These are phyloP conservation scores for Ophioceras dolichostomum DNA, from an alignment of 2,329 filamentous ascomycete species.

Conservation along the genomic window DNA sequence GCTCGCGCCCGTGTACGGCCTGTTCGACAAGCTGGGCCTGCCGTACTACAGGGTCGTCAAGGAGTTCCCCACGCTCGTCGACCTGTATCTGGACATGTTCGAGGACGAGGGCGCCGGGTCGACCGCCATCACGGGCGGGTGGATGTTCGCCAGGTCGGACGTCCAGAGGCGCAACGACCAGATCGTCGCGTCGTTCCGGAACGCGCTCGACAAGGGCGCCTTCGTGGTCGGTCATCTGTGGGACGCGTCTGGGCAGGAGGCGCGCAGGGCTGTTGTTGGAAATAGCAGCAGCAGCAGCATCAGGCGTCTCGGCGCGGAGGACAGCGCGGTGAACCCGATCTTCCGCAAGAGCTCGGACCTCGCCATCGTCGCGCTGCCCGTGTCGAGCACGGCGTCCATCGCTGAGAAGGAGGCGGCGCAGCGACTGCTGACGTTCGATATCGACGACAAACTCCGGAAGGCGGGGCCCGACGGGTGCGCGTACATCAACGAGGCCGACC, in stretches of 20 bases:
- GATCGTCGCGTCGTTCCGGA: constrained; percentile 22
- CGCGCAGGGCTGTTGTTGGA: constrained; percentile 4
- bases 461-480: constrained; percentile 24
- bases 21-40: constrained; percentile 16
- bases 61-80: constrained; percentile 20
- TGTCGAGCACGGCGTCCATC: constrained; percentile 23
- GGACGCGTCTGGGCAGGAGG: constrained; percentile 19
- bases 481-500: constrained; percentile 30
- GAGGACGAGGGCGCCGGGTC: constrained; percentile 20
- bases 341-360: constrained; percentile 21
- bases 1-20: constrained; percentile 20
- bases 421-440: constrained; percentile 22
- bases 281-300: constrained; percentile 1
- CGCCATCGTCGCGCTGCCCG: constrained; percentile 18
- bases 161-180: constrained; percentile 19
- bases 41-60: constrained; percentile 15
- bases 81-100: constrained; percentile 24
- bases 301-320: constrained; percentile 15
- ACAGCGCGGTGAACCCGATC: constrained; percentile 25
- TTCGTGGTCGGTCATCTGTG: constrained; percentile 25
- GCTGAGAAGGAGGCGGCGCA: constrained; percentile 28
- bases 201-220: constrained; percentile 15
- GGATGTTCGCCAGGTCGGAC: constrained; percentile 22
- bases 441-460: constrained; percentile 21
- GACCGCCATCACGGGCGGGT: constrained; percentile 23